Base-by-base conservation (phyloP, 2,329 filamentous ascomycete genomes). In the Parastagonospora avenae region DNA sequence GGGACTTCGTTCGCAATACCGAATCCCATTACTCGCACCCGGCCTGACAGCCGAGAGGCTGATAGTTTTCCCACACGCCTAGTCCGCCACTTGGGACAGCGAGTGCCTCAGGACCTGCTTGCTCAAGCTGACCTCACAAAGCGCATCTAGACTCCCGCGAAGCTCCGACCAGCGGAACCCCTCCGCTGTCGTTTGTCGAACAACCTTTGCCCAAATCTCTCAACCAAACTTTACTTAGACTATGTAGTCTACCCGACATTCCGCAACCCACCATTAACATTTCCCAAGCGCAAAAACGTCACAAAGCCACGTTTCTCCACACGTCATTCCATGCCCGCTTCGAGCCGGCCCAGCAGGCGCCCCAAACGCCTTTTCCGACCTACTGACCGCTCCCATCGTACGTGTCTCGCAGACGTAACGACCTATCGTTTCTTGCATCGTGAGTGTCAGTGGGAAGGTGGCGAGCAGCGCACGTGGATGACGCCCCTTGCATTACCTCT, bases 221-320 rank as follows among this genome's bases (percentile, higher is more conserved):
- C 19, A 24, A 24, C 19, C 19, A 24, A 24, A 24, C 19, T 24
- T 24, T 24, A 24, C 19, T 24, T 5, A 24, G 19, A 24, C 19
- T 24, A 24, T 5, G 3, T 5, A 24, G 19, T 3, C 19, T 24
- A 24, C 19, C 19, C 19, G 5, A 24, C 19, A 24, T 24, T 24
- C 19, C 19, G 19, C 19, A 24, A 24, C 19, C 3, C 19, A 24
- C 19, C 3, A 5, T 24, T 24, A 5, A 24, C 19, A 24, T 24
- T 24, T 24, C 19, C 19, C 19, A 24, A 24, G 19, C 19, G 19
- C 19, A 24, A 24, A 24, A 36, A 4, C 16, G n/a, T n/a, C 32
- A 4, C 31, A 42, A 28, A 36, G 46, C 46, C 46, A 48, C 38
- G 46, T 48, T 32, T 48, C 46, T 48, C 39, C 46, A 48, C 46